phyloP scores from a whole-genome alignment of 805 yeast species.

The Candida coquimbonensis region DNA sequence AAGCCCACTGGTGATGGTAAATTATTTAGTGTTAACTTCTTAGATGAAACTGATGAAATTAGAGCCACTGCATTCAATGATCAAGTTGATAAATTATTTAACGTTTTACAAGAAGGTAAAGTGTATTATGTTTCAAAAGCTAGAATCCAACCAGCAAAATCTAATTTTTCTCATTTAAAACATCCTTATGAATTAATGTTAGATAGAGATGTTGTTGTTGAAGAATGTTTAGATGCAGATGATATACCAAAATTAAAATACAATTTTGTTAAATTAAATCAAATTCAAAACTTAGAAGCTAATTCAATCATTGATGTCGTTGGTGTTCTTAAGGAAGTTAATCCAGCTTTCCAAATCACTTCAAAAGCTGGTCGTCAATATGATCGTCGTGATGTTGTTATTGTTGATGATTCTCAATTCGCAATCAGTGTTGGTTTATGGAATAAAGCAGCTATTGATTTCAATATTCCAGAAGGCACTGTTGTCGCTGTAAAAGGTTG shows the following conservation, averaged over 20 bases:
- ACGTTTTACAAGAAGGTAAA: slow-evolving; percentile 77
- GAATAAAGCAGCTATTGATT: slow-evolving; percentile 82
- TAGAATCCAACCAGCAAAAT: slow-evolving; percentile 74
- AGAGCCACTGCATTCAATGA: slow-evolving; percentile 93
- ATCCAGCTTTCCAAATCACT: slow-evolving; percentile 68
- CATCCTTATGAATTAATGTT: slow-evolving; percentile 86
- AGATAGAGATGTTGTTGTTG: slow-evolving; percentile 72
- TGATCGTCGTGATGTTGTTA: slow-evolving; percentile 80
- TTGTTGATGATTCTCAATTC: slow-evolving; percentile 80
- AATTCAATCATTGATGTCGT: slow-evolving; percentile 78
- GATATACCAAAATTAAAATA: slow-evolving; percentile 76
- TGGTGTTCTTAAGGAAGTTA: slow-evolving; percentile 76
- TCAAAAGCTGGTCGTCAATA: slow-evolving; percentile 89
- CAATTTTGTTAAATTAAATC: slow-evolving; percentile 63
- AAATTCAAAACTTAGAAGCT: slow-evolving; percentile 59
- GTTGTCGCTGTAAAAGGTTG: slow-evolving; percentile 92
- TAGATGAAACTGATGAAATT: slow-evolving; percentile 95
- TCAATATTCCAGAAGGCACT: slow-evolving; percentile 63
- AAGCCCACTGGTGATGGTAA: slow-evolving; percentile 85
- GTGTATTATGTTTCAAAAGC: slow-evolving; percentile 82
- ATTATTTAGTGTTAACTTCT: slow-evolving; percentile 76
- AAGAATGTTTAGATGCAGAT: slow-evolving; percentile 54
- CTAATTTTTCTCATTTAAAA: slow-evolving; percentile 73
- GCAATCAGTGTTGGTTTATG: slow-evolving; percentile 80
- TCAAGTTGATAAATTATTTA: slow-evolving; percentile 71